Evolutionary conservation across 768 basidiomycete species (phyloP), one percentile per base, ranked within the genome.

Genomic region (Exsudoporus frostii): DNA sequence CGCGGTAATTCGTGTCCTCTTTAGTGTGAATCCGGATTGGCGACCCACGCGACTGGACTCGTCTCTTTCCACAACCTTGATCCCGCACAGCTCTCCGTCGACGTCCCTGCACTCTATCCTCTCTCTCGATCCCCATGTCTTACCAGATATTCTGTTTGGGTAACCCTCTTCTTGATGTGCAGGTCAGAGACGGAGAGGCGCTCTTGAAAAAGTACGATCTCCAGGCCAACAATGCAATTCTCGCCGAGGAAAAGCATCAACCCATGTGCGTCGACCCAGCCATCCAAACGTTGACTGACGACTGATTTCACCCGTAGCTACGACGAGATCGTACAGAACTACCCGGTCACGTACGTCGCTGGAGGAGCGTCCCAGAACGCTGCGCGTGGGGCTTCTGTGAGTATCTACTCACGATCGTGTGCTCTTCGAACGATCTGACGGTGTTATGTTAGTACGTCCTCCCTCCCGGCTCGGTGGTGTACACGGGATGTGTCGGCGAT

Each of bases 351-450:
- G 46, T 99, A 94, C 65, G 95, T 98, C 48, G 96, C 97, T 48
- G 97, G 97, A 55, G 97, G 97, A 64, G 96, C 97, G 27, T 84
- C 92, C 27, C 97, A 99, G 71, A 99, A 99, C 66, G 84, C 95
- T 65, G 95, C 96, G 51, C 90, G 97, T 45, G 95, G 86, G 59
- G 97, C 96, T 61, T 94, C 97, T 41, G 96, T 97, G 71, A 55
- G 92, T 36, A 14, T 73, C 38, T 44, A 36, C 48, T 24, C 38
- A 39, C 13, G 42, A 25, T 24, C 45, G 50, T 45, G 50, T 3
- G 39, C 11, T 10, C 14, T n/a, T n/a, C 19, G 49, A 7, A 1
- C 5, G 46, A 45, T 43, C 50, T 46, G 5, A 51, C 15, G 3
- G 22, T 0, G 6, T 15, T 9, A 0, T 32, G 17, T 7, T 11